These are phyloP conservation scores for Wallacemonas collosoma DNA, from an alignment of 208 protist species.

Conservation along the genomic window DNA sequence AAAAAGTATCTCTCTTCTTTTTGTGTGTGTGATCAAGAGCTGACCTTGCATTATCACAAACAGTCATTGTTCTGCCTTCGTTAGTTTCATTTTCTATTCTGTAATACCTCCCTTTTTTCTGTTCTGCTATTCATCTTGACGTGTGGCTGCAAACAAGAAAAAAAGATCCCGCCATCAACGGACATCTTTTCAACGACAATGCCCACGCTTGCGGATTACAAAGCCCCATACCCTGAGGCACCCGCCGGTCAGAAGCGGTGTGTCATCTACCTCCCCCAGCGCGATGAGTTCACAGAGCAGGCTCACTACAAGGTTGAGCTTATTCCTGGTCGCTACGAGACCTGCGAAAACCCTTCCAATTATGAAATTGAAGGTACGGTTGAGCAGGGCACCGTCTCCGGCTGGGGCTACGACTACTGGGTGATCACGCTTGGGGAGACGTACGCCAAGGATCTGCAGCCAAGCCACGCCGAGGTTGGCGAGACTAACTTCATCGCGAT, in stretches of 20 bases:
- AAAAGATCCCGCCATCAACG: neutral
- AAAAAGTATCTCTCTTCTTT: too few species aligned
- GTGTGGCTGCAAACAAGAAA: neutral
- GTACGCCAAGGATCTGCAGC: slow-evolving; percentile 17
- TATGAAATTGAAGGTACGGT: slow-evolving; percentile 18
- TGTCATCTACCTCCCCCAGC: slow-evolving; percentile 42
- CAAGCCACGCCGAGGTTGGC: slow-evolving; percentile 12
- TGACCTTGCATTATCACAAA: too few species aligned
- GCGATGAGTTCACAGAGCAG: slow-evolving; percentile 19
- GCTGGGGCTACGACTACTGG: slow-evolving; percentile 36
- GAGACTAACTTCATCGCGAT: slow-evolving; percentile 13
- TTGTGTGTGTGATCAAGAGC: too few species aligned
- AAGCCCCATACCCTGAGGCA: slow-evolving; percentile 41
- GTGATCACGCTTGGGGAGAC: slow-evolving; percentile 20
- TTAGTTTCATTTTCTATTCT: neutral
- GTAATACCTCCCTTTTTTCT: slow-evolving; percentile 14
- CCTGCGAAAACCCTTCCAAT: slow-evolving; percentile 6
- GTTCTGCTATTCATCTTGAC: neutral
- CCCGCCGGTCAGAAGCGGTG: slow-evolving; percentile 29
- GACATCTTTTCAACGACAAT: slow-evolving; percentile 7
- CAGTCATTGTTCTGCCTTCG: too few species aligned
- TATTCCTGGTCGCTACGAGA: slow-evolving; percentile 32
- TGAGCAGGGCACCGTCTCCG: slow-evolving; percentile 12
- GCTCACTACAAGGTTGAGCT: slow-evolving; percentile 37
- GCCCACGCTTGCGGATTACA: slow-evolving; percentile 35